phyloP scores from a whole-genome alignment of 2,329 filamentous ascomycete genomes.

The Phialemoniopsis sp. region DNA sequence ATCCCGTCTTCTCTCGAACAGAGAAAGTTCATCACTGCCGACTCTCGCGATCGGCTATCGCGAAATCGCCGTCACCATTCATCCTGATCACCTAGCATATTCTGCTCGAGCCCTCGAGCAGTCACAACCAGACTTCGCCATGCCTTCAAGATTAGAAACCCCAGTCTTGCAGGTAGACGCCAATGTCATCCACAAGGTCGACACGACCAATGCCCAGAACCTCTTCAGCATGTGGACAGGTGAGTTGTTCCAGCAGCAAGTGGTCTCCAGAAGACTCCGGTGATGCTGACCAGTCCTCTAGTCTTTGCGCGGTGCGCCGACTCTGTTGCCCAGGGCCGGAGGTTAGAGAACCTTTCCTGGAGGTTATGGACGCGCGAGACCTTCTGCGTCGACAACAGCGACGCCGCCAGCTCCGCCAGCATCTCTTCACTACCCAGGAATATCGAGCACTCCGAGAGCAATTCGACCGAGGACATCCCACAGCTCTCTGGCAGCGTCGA shows the following conservation, averaged over 20 bases:
- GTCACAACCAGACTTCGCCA: constrained; percentile 34
- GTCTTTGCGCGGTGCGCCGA: constrained; percentile 94
- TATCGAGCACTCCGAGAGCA: constrained; percentile 28
- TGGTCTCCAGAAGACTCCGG: too few relatives aligned
- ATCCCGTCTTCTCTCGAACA: not conserved
- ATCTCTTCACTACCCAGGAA: constrained; percentile 40
- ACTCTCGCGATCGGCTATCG: constrained; percentile 14
- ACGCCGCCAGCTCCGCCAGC: constrained; percentile 40
- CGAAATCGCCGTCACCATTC: constrained; percentile 15
- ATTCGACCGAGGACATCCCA: constrained; percentile 53
- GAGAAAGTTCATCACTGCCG: constrained; percentile 3
- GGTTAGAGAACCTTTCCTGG: constrained; percentile 95
- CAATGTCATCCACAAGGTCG: constrained; percentile 88
- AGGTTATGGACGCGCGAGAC: constrained; percentile 91
- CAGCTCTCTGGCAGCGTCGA: constrained; percentile 76
- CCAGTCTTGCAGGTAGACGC: constrained; percentile 90
- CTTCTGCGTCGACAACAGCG: constrained; percentile 73
- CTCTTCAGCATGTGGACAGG: constrained; percentile 97
- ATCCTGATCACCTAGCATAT: constrained; percentile 7
- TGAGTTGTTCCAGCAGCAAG: constrained; percentile 45
- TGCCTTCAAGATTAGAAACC: constrained; percentile 80
- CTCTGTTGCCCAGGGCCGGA: constrained; percentile 86
- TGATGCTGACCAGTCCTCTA: constrained; percentile 36
- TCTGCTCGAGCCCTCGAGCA: constrained; percentile 32
- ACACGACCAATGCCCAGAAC: constrained; percentile 88